Base-by-base conservation (phyloP, 208 protist genomes). In the Acanthamoeba culbertsoni region DNA sequence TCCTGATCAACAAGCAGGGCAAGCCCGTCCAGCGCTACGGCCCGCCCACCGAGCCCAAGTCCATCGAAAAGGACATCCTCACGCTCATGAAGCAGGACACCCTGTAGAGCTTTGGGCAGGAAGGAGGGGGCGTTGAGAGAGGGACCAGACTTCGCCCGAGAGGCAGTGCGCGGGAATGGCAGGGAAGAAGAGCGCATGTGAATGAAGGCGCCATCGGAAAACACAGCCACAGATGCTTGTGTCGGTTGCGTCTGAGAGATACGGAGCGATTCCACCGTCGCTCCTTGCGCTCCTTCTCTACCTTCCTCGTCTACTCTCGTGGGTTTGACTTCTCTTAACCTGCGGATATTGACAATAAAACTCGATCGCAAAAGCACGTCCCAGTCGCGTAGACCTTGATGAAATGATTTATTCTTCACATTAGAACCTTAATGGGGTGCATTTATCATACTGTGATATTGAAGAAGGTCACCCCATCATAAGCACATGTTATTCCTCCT, bases 11-110 rank as follows among this genome's bases (percentile, higher is more conserved):
- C 51, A 68, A 51, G 59, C 42, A 91, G 37, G 86, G 86, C 7
- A 73, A 91, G 57, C 55, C 57, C 7, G 26, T 91, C 42, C 37
- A 73, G 31, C 86, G 86, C 51, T 91, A 59, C 45, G 86, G 86
- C 86, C 35, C 55, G 28, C 37, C 51, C 23, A 91, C 51, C 23
- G 59, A 65, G n/a, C 86, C 57, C 55, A 75, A 65, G 57, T 46
- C 86, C 86, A 91, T 73, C 86, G 86, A 91, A 28, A 46, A 73
- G 55, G 57, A 65, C 57, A 91, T 91, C 57, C 45, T 89, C 79
- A 46, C 79, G 10, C 48, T 63, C 28, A 16, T 89, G 12, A 18
- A 89, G 37, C 45, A 63, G 31, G 71, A 82, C 40, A 37, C 71
- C 37, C 71, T 82, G 8, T 45, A 82, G 71, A 12, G 71, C 4